Evolutionary conservation across 1,139 yeast species (phyloP).

Genomic region (Geotrichum phurueaensis): DNA sequence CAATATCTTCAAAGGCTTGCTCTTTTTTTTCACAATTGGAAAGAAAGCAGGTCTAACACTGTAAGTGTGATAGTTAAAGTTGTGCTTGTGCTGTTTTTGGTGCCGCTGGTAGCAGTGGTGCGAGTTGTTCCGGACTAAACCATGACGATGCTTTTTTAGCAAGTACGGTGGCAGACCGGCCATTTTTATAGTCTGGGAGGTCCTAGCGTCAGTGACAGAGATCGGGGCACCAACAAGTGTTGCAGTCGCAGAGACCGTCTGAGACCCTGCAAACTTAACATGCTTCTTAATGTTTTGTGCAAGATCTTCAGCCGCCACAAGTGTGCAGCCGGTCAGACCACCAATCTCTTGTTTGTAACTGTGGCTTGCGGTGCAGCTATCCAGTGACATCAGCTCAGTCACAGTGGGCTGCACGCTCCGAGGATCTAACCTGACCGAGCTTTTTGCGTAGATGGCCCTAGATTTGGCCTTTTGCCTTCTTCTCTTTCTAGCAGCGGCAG

Average conservation of each 20-base stretch:
- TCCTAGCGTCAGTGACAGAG: not conserved
- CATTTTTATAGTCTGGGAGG: not conserved
- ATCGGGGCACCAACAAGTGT: not conserved
- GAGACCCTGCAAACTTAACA: not conserved
- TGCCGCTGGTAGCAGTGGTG: not conserved
- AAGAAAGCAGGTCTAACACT: not conserved
- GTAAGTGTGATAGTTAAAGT: not conserved
- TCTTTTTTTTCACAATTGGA: not conserved
- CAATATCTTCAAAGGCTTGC: not conserved
- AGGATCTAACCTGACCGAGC: not conserved
- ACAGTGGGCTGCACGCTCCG: not conserved
- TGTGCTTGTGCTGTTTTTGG: not conserved
- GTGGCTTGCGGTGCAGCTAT: not conserved
- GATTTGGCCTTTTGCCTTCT: not conserved
- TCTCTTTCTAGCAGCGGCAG: not conserved
- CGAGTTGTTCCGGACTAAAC: not conserved
- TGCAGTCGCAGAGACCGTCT: not conserved
- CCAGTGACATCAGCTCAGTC: not conserved
- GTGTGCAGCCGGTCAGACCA: not conserved
- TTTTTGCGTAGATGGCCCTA: not conserved
- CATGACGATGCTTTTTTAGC: not conserved
- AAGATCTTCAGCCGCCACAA: not conserved
- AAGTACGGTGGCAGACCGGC: not conserved
- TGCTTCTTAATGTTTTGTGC: not conserved
- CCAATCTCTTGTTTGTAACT: not conserved